Base-by-base conservation (phyloP, 2,329 filamentous ascomycete species). In the Xylariaceae sp. region DNA sequence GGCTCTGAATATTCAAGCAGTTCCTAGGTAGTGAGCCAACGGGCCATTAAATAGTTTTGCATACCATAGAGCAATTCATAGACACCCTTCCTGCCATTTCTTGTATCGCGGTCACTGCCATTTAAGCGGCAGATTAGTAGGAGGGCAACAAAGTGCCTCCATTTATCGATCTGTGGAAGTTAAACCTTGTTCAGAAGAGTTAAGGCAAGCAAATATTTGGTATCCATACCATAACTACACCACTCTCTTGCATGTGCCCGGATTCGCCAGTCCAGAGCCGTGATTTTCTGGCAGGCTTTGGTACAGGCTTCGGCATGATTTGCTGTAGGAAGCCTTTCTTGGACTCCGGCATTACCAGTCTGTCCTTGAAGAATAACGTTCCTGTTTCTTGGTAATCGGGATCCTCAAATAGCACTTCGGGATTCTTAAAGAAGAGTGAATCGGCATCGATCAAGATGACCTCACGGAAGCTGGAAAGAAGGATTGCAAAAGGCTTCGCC, bases 401-500 rank as follows among this genome's bases (percentile, higher is more conserved):
- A 46, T 79, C 74, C 0, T 73, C 71, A 60, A 79, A 79, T n/a
- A 79, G 60, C 3, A 66, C 54, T 48, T 70, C 73, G 0, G 76
- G 77, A 52, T 77, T 73, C 16, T 70, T 66, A 57, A 79, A 73
- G 64, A 79, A 79, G 18, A 76, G 63, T 6, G 72, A 71, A 55
- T 79, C 77, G 0, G 77, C 77, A 54, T 79, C 77, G 56, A 80
- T 76, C 57, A 80, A 76, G 41, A 79, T 75, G 50, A 73, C 73
- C 61, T 80, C 76, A 4, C 75, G 74, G 65, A 79, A 80, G 26
- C 74, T 77, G 1, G 76, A 78, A 55, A 78, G 63, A 4, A 80
- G 65, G 21, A 78, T 77, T 1, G 77, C 77, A 44, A 76, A 79
- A 1, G 77, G 76, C 58, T 80, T 80, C 20, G 73, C 74, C 0